Conservation (phyloP, 345 rosid genomes). For the Rhodamnia rubescens region DNA sequence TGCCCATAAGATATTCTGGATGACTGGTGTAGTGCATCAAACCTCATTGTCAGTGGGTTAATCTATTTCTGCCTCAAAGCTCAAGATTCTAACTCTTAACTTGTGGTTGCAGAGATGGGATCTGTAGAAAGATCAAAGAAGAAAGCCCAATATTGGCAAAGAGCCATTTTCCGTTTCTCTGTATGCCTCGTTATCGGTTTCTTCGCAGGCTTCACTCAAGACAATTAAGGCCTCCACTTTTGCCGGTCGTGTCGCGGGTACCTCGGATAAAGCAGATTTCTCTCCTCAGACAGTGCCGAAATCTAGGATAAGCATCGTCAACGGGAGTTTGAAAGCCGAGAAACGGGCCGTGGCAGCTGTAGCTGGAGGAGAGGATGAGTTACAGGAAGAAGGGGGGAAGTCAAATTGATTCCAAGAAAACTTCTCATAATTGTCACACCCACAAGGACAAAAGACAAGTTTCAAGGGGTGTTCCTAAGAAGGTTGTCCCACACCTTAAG, state of each 20-base stretch:
- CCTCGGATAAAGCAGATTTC: background rate
- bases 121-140: slow-evolving; percentile 73
- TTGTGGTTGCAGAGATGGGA: background rate
- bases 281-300: background rate
- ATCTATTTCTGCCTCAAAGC: background rate
- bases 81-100: background rate
- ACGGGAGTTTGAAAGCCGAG: background rate
- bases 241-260: background rate
- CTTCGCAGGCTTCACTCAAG: slow-evolving; percentile 86
- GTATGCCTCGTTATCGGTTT: slow-evolving; percentile 90
- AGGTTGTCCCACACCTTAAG: slow-evolving; percentile 53
- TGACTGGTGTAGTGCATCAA: background rate
- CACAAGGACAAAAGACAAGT: slow-evolving; percentile 16
- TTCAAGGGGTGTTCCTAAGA: slow-evolving; percentile 36
- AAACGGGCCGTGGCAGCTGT: background rate
- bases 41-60: background rate
- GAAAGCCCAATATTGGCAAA: slow-evolving; percentile 73
- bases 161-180: slow-evolving; percentile 66
- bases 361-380: background rate
- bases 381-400: background rate
- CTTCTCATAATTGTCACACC: slow-evolving; percentile 64
- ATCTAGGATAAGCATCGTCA: background rate
- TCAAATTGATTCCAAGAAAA: slow-evolving; percentile 19
- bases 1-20: background rate
- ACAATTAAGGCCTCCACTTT: slow-evolving; percentile 32